These are phyloP conservation scores for Megacollybia marginata DNA, from an alignment of 768 basidiomycete species.

Conservation along the genomic window DNA sequence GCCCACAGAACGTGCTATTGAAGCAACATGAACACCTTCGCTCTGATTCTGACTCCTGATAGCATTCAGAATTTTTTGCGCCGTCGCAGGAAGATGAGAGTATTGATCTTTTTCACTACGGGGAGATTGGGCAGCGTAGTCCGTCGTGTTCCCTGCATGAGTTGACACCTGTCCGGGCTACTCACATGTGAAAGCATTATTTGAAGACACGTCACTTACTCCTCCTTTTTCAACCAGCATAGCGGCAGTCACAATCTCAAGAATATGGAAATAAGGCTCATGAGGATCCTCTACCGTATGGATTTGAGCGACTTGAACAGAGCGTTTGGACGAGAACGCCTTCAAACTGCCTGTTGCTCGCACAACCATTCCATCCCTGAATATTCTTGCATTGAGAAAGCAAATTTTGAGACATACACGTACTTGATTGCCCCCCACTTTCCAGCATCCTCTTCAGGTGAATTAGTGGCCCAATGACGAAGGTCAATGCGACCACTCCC, in stretches of 20 bases:
- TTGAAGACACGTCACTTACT: background rate
- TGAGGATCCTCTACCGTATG: background rate
- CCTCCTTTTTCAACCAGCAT: background rate
- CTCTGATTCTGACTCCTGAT: conserved; percentile 13
- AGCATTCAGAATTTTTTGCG: background rate
- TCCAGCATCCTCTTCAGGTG: background rate
- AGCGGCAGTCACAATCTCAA: background rate
- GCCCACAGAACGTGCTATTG: conserved; percentile 61
- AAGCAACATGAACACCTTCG: conserved; percentile 71
- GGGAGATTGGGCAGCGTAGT: background rate
- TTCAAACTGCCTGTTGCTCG: conserved; percentile 3
- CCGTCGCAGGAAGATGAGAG: background rate
- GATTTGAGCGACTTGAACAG: background rate
- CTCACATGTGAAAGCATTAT: too few species aligned
- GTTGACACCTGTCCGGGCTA: too few species aligned
- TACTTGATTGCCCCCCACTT: background rate
- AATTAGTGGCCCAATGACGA: background rate
- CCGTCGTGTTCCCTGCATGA: too few species aligned
- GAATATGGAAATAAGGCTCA: conserved; percentile 1
- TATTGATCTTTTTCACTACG: background rate
- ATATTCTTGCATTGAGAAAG: background rate
- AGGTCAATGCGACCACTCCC: background rate
- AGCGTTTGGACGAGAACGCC: background rate
- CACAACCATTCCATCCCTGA: conserved; percentile 2
- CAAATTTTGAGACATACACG: background rate